Conservation (phyloP, 352 stramenopile species). For the Pythium oligandrum region DNA sequence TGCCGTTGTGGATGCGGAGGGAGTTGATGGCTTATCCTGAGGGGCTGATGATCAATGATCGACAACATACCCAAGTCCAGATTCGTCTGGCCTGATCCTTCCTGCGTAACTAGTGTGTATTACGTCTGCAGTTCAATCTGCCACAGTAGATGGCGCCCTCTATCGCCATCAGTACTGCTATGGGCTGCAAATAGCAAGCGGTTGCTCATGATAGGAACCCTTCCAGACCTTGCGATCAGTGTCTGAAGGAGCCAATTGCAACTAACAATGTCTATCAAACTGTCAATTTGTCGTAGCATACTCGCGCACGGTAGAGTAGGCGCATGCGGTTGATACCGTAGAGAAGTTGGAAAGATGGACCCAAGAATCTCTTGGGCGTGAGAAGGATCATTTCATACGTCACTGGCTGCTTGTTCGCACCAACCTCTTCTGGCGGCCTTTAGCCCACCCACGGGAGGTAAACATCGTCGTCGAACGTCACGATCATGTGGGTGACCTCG, state of each 20-base stretch:
- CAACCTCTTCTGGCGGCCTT: too few relatives aligned
- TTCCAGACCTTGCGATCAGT: conserved; percentile 60
- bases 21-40: conserved; percentile 83
- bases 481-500: too few relatives aligned
- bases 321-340: too few relatives aligned
- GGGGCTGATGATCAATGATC: conserved; percentile 75
- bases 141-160: conserved; percentile 74
- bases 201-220: conserved; percentile 89
- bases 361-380: too few relatives aligned
- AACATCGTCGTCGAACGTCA: too few relatives aligned
- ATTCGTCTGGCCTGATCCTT: conserved; percentile 80
- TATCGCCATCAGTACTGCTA: conserved; percentile 81
- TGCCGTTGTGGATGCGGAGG: conserved; percentile 18
- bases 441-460: too few relatives aligned
- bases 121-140: conserved; percentile 73
- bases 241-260: conserved; percentile 87
- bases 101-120: conserved; percentile 11
- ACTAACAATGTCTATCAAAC: conserved; percentile 39
- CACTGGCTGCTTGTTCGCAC: too few relatives aligned
- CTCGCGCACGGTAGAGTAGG: too few relatives aligned
- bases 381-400: too few relatives aligned
- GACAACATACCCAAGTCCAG: conserved; percentile 80
- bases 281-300: too few relatives aligned
- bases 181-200: conserved; percentile 82
- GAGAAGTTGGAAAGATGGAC: too few relatives aligned